phyloP scores from a whole-genome alignment of 2,329 filamentous ascomycete species.

The Phialophora verrucosa region DNA sequence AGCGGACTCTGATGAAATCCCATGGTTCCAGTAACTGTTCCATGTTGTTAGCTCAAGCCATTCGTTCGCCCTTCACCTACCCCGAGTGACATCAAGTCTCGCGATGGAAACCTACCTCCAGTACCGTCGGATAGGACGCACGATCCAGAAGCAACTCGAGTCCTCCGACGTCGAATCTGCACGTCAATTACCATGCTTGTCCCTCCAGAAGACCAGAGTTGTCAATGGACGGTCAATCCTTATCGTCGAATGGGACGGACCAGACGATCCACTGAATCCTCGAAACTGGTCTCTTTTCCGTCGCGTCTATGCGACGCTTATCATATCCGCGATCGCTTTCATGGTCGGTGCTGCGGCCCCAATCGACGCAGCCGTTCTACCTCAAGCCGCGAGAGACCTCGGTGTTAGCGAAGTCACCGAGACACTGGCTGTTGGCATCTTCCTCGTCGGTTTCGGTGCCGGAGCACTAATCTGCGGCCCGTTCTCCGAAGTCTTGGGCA shows the following conservation, averaged over 20 bases:
- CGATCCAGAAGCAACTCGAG: constrained; percentile 12
- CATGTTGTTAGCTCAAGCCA: not conserved
- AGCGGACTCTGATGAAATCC: not conserved
- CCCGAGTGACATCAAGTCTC: constrained; percentile 6
- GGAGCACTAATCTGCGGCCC: constrained; percentile 58
- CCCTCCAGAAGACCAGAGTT: constrained; percentile 9
- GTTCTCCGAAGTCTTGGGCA: constrained; percentile 56
- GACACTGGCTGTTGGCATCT: constrained; percentile 51
- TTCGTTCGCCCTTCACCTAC: not conserved
- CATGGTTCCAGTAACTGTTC: not conserved
- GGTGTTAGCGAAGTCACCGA: constrained; percentile 52
- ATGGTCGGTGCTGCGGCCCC: constrained; percentile 56
- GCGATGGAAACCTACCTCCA: constrained; percentile 15
- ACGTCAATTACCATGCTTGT: constrained; percentile 9
- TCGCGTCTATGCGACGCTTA: constrained; percentile 45
- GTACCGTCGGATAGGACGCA: constrained; percentile 13
- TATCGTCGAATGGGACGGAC: constrained; percentile 16
- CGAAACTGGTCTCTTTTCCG: constrained; percentile 50
- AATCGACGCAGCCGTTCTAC: constrained; percentile 55
- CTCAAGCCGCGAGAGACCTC: constrained; percentile 47
- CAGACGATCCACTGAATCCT: constrained; percentile 46
- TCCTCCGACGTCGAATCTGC: constrained; percentile 5
- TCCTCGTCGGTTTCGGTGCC: constrained; percentile 55
- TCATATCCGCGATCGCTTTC: constrained; percentile 51
- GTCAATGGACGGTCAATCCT: constrained; percentile 5